Base-by-base conservation (phyloP, 2,329 filamentous ascomycete genomes). In the Bipolaris victoriae region DNA sequence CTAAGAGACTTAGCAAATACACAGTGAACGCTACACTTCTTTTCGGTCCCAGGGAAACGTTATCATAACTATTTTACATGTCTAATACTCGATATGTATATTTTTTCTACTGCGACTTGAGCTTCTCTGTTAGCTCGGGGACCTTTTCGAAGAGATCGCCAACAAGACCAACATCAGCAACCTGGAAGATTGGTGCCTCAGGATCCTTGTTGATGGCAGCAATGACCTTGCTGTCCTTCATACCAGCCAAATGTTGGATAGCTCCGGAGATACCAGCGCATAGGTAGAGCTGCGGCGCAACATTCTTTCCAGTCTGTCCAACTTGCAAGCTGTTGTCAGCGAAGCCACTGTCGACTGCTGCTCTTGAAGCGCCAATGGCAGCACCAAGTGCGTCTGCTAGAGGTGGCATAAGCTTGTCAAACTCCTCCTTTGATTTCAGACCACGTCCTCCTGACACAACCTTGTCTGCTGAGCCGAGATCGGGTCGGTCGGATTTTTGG, bases 221-320 rank as follows among this genome's bases (percentile, higher is more conserved):
- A 80, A 99, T 99, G 57, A 99, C 95, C 83, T 99, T 99, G 83
- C 92, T 97, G 76, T 99, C 95, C 85, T 99, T 99, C 95, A 99
- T 99, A 75, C 95, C 95, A 31, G 95, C 95, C 79, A 99, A 79
- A 83, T 99, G 95, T 81, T 99, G 95, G 68, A 99, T 99, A 20
- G 95, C 95, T 52, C 95, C 95, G 7, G 92, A 97, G 69, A 99
- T 98, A 73, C 95, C 95, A 11, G 94, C 93, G 52, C 92, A 96
- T 67, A 99, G 84, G 76, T 99, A 99, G 60, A 99, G 82, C 78
- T 99, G 89, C 58, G 95, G 95, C 45, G 95, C 95, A 52, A 99
- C 94, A 61, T 98, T 96, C 86, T 99, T 99, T 72, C 95, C 95
- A 13, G 95, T 99, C 83, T 99, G 95, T 44, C 95, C 95, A 64